Evolutionary conservation across 2,329 filamentous ascomycete species (phyloP), one percentile per base, ranked within the genome.

Genomic region (Cladosporium sp.): DNA sequence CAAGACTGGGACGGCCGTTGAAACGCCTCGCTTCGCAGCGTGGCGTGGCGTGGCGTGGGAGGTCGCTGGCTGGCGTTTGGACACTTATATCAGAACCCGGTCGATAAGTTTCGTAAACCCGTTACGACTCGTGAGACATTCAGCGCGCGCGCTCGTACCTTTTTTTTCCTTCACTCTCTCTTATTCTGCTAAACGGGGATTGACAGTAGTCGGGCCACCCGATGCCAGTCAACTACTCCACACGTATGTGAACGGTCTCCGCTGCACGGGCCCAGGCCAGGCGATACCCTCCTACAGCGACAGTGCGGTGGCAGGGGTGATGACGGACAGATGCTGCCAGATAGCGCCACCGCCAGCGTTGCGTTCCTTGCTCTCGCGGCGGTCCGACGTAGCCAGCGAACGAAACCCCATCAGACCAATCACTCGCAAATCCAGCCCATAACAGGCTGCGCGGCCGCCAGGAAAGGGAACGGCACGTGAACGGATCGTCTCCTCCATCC

Each of bases 301-400:
- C n/a, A 29, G 42, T 29, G 42, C 30, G 27, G 45, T 48, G 45
- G 45, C 45, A 48, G 45, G 45, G 45, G 36, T 48, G 45, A 48
- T 48, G 45, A 48, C 45, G 45, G 45, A 35, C 45, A 48, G 45
- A 33, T 38, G 43, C 43, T 46, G 43, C 43, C 36, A 48, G 45
- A 48, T 48, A 40, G 36, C 45, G 36, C 45, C 36, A 40, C 45
- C 36, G 45, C 36, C 45, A 48, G 45, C 45, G 45, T 48, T 48
- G 36, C 45, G 45, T 48, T 48, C 45, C 45, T 48, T 48, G 45
- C 45, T 48, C 45, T 48, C 36, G 45, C 45, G 45, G 45, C 45
- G 45, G 45, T 48, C 45, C 45, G 45, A 29, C 45, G 36, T 48
- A 36, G 30, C 30, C 32, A 48, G 45, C 45, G 35, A 48, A 32